Evolutionary conservation across 805 yeast species (phyloP), one percentile per base, ranked within the genome.

Genomic region (Candida cerambycidarum): DNA sequence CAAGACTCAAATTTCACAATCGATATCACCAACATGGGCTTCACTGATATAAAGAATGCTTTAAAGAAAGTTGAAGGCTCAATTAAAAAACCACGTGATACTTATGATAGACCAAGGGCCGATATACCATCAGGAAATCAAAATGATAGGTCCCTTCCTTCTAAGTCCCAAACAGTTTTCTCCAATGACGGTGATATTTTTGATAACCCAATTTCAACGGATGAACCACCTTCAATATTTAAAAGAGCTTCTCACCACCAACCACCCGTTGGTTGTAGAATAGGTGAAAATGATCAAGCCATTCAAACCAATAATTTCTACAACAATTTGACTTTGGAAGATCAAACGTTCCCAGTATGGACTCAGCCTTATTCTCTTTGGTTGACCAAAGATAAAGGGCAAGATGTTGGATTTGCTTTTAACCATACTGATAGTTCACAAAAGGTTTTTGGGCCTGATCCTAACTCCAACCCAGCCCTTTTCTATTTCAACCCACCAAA

Each of bases 301-400:
- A 70, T 83, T 21, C 82, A 82, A 46, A 86, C 95, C 6, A 87
- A 87, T 60, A 85, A 86, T 56, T 87, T 86, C 55, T 87, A 82
- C 58, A 83, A 85, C 28, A 87, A 87, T 61, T 62, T 87, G 59
- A 61, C 86, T 9, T 70, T 87, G 27, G 89, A 75, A 0, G 72
- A 73, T 42, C 92, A 84, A 56, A 76, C 79, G 2, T 69, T 77
- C 43, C 87, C 92, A 0, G 75, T 81, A 0, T 87, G 90, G 89
- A 79, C 92, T 0, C 89, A 84, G 52, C 96, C 96, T 1, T 86
- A 85, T 55, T 78, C 87, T 23, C 63, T 85, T 5, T 86, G 90
- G 92, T 71, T 71, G 47, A 67, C 82, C 7, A 77, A 69, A 42
- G 73, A 67, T 31, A 65, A 63, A 2, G 60, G 56, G 5, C 65